Base-by-base conservation (phyloP, 2,329 filamentous ascomycete genomes). In the Aspergillus thermomutatus region DNA sequence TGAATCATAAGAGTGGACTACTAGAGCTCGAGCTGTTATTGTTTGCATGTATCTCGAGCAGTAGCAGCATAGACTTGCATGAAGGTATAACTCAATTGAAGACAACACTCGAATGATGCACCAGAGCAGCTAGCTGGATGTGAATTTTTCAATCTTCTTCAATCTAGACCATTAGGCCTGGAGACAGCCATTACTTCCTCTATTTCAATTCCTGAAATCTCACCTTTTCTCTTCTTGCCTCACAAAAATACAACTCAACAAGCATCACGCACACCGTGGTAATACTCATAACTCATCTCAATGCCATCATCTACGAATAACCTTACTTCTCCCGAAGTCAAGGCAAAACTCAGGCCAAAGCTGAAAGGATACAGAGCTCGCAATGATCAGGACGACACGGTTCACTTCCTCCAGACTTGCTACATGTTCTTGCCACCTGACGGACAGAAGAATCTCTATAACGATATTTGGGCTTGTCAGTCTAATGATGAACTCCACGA, bases 371-470 rank as follows among this genome's bases (percentile, higher is more conserved):
- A 46, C 43, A 23, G 4, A 23, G 9, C 8, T 23, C 11, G 21
- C 23, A 14, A 37, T 41, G 19, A 28, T 3, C 19, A 51, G 9
- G 55, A 57, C 26, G 48, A 57, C 25, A 55, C 56, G 4, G 27
- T 40, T 23, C 10, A 40, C 19, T 56, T 64, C 37, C 53, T 63
- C n/a, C n/a, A 41, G 40, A 51, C 49, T 23, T 60, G 58, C 31
- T 56, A 59, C 50, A 55, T 53, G 23, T 27, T 56, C 41, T 58
- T 62, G 37, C 54, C 58, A 21, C 46, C 41, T 41, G 52, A 58
- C 25, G 63, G 61, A 41, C 53, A 55, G 27, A 43, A 17, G 27
- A 57, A 64, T 41, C 61, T 66, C 14, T 60, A 47, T 19, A 54
- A 50, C 6, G 64, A 65, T 37, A 54, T 64, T 49, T 49, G 37